Conservation (phyloP, 2,329 filamentous ascomycete genomes). For the Aspergillus cejpii region DNA sequence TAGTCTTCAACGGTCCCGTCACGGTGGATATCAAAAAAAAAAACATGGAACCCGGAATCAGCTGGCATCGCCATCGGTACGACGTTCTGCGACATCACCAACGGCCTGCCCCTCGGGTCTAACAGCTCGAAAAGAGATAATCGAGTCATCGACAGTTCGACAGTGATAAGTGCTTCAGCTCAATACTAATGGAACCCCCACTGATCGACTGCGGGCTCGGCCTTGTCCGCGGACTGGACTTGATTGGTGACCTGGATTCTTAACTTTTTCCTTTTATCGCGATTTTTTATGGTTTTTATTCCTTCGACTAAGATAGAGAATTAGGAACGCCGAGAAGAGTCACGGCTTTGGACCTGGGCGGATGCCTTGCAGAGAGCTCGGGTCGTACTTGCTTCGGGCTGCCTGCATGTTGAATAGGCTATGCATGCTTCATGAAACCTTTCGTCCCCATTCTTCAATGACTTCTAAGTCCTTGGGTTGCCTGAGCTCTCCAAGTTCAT, state of each 20-base stretch:
- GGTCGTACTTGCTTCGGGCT: not conserved
- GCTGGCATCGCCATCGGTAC: not conserved
- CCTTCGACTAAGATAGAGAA: not conserved
- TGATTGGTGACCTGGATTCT: not conserved
- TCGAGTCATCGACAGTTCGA: too few relatives aligned
- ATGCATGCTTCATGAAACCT: not conserved
- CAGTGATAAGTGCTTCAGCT: too few relatives aligned
- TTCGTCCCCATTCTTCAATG: not conserved
- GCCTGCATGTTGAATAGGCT: not conserved
- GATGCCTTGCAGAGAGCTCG: slow-evolving; percentile 5
- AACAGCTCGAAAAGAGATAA: too few relatives aligned
- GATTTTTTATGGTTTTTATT: too few relatives aligned
- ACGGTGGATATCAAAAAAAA: not conserved
- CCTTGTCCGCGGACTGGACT: slow-evolving; percentile 7
- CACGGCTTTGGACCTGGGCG: not conserved
- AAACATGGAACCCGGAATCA: not conserved
- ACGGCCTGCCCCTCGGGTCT: not conserved
- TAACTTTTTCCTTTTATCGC: too few relatives aligned
- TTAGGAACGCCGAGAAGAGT: not conserved
- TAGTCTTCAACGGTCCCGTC: not conserved
- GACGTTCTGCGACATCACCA: not conserved
- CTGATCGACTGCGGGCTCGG: slow-evolving; percentile 13
- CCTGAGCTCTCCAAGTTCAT: slow-evolving; percentile 2
- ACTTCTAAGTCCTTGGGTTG: not conserved
- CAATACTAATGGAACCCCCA: slow-evolving; percentile 6